Evolutionary conservation across 768 basidiomycete genomes (phyloP).

Genomic region (Boletus vermiculosoides): DNA sequence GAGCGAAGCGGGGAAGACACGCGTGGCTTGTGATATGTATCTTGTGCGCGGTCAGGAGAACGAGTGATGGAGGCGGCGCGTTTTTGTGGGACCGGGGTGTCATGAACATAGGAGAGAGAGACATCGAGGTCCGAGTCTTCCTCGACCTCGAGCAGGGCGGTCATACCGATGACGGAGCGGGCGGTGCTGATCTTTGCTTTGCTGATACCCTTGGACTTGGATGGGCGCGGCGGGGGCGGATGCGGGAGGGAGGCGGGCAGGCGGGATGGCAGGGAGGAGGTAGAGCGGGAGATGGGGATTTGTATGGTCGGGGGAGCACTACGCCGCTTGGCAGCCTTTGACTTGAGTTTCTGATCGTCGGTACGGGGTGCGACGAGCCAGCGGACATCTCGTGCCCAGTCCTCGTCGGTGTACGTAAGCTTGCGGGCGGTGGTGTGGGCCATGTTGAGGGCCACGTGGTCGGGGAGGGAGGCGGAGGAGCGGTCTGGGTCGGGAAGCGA

Average conservation of each 20-base stretch:
- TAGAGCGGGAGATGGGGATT: slow-evolving; percentile 21
- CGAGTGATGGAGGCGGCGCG: slow-evolving; percentile 14
- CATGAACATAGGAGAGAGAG: slow-evolving; percentile 1
- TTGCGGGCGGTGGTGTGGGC: slow-evolving; percentile 22
- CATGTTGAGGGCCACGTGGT: slow-evolving; percentile 25
- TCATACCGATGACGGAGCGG: slow-evolving; percentile 52
- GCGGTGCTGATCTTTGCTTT: slow-evolving; percentile 36
- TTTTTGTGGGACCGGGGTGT: slow-evolving; percentile 16
- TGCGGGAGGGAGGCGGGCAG: slow-evolving; percentile 13
- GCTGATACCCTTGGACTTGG: slow-evolving; percentile 24
- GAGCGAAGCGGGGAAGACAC: slow-evolving; percentile 26
- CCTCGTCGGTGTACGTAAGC: slow-evolving; percentile 48
- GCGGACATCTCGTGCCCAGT: slow-evolving; percentile 68
- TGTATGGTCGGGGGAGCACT: slow-evolving; percentile 16
- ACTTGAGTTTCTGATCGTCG: slow-evolving; percentile 15
- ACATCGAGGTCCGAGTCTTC: slow-evolving; percentile 38
- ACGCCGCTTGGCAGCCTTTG: slow-evolving; percentile 21
- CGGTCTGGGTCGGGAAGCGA: slow-evolving; percentile 37
- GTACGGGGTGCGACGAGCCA: slow-evolving; percentile 51
- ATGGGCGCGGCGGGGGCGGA: slow-evolving; percentile 20
- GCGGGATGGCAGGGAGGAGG: slow-evolving; percentile 22
- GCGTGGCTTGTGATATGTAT: slow-evolving; percentile 19
- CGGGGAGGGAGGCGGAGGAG: slow-evolving; percentile 31
- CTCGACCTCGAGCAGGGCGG: slow-evolving; percentile 52
- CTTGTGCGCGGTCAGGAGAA: slow-evolving; percentile 8